Evolutionary conservation across 768 basidiomycete species (phyloP), one percentile per base, ranked within the genome.

Genomic region (Termitomyces sp.): DNA sequence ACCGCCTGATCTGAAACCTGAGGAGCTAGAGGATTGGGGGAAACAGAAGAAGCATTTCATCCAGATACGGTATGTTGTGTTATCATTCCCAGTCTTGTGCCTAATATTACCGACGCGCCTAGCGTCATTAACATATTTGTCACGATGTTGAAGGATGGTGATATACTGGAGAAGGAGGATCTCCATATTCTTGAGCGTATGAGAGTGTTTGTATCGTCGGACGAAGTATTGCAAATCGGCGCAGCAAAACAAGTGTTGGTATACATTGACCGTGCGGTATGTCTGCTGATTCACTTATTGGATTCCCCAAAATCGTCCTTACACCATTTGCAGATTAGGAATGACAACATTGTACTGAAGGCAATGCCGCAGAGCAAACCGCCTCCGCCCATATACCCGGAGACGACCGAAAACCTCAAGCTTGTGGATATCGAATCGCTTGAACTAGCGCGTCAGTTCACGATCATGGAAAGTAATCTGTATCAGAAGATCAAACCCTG

Each of bases 101-200:
- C 51, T 42, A 63, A 44, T 63, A 48, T 54, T 22, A 40, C 20
- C 24, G 13, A 39, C 5, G 5, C 16, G 32, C 47, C 4, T 64
- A 92, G 95, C n/a, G 94, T 98, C 18, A 78, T 95, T 60, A 98
- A 98, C 65, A 89, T 88, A 0, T 82, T 99, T 67, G 92, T 92
- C 69, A 80, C 91, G 4, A 93, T 98, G 89, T 78, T 98, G 26
- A 83, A 82, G 34, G 91, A 93, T 54, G 88, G 89, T 26, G 82
- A 91, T 72, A 80, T 91, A 64, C 77, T 96, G 53, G 94, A 93
- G 62, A 89, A 89, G 64, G 91, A 94, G 63, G 96, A 98, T 62
- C 72, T 86, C 67, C 83, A 86, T 58, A 87, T 96, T 46, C 79
- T 98, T 14, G 84, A 87, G 42, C 81, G 82, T 45, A 92, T 99